phyloP scores from a whole-genome alignment of 176 grass and related monocot species.

The Carex pumila region DNA sequence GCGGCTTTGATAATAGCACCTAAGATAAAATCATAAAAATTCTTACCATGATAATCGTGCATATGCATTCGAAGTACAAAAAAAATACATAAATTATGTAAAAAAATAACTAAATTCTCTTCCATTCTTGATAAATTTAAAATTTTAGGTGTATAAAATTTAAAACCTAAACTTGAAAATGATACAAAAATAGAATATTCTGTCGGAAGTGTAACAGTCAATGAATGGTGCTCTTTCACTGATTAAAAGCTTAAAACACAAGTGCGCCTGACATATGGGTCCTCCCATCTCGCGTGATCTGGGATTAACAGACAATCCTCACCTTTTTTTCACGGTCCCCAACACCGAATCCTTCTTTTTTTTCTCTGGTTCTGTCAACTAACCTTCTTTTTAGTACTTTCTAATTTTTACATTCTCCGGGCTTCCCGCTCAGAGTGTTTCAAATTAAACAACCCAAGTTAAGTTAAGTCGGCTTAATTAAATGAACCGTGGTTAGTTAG shows the following conservation, averaged over 20 bases:
- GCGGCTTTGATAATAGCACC: neutral
- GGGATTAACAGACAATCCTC: neutral
- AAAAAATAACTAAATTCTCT: neutral
- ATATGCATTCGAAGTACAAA: slow-evolving; percentile 17
- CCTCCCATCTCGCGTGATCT: slow-evolving; percentile 12
- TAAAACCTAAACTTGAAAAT: no score
- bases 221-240: neutral
- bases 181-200: neutral
- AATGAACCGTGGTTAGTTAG: slow-evolving; percentile 4
- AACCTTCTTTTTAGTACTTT: neutral
- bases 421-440: slow-evolving; percentile 8
- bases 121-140: no score
- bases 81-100: neutral
- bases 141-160: no score
- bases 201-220: neutral
- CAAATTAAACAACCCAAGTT: neutral
- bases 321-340: slow-evolving; percentile 14
- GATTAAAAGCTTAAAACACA: neutral
- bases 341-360: slow-evolving; percentile 12
- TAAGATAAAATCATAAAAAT: slow-evolving; percentile 7
- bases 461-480: slow-evolving; percentile 5
- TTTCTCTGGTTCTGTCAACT: slow-evolving; percentile 14
- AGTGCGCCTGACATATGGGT: neutral
- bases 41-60: neutral
- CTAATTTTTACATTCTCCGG: slow-evolving; percentile 5